Base-by-base conservation (phyloP, 352 stramenopile species). In the Globisporangium orthogonon region DNA sequence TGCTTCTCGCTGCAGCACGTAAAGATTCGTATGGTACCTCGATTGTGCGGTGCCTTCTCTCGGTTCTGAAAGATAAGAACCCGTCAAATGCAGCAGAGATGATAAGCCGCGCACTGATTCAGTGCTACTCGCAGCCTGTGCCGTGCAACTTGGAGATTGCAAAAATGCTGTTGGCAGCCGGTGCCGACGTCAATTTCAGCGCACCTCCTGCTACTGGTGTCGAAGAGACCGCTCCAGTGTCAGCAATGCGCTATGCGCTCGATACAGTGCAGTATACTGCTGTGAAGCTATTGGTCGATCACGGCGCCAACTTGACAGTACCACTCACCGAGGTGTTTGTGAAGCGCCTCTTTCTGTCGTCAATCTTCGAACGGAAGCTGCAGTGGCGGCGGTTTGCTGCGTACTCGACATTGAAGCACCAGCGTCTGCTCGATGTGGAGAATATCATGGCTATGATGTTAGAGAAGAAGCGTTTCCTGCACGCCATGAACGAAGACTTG, bases 61-160 rank as follows among this genome's bases (percentile, higher is more conserved):
- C 48, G 0, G 33, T 52, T 40, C 35, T 73, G 39, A 43, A 7
- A 7, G 47, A 59, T 3, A 50, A 54, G 4, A 51, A 62, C 1
- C 29, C 51, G 11, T 7, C 23, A 10, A 30, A 15, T 23, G 29
- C 46, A 33, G n/a, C 57, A 53, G 50, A 4, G 11, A 62, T 70
- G 4, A 54, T 68, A 18, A 61, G 69, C 51, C 71, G 57, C 37
- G 73, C 77, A 2, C 58, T 87, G 7, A 44, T 84, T 1, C 40
- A 50, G 1, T 86, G 74, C 29, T 80, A 70, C 51, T 65, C 69
- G 5, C 63, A 78, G 31, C 44, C 59, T 15, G 45, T 56, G 40
- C 65, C 71, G 0, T 81, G 67, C 49, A 81, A 83, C 41, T 40
- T 84, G 30, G 64, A 59, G 23, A 73, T 73, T 18, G 73, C 74